Evolutionary conservation across 2,329 filamentous ascomycete genomes (phyloP), one percentile per base, ranked within the genome.

Genomic region (Diaporthe longicolla): DNA sequence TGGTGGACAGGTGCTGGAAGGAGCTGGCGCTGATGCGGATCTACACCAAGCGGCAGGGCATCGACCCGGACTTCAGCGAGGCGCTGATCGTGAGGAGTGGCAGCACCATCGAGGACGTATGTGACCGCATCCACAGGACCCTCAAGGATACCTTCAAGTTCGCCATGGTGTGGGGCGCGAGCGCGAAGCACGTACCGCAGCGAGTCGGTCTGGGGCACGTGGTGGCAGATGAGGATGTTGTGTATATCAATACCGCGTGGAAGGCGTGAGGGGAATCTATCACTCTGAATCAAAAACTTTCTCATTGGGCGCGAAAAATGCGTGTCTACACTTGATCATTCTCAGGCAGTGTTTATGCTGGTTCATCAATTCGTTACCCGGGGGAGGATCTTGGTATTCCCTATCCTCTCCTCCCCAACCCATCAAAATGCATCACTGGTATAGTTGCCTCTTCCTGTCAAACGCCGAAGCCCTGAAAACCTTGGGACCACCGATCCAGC

Each of bases 101-200:
- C 79, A 95, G 94, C 81, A 94, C 92, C 17, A 95, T 99, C 80
- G 97, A 98, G 85, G 96, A 99, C 83, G 97, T 99, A 13, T 99
- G 97, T 84, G 97, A 99, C 83, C 92, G 94, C 79, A 94, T 99
- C 78, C 97, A 99, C 85, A 89, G 97, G 76, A 97, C 92, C 35
- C 86, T 99, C 77, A 99, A 98, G 90, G 97, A 99, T 76, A 98
- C 95, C 6, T 99, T 98, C 89, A 99, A 98, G 87, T 98, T 98
- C 85, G 97, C 97, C 4, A 85, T 98, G 77, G 97, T 99, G 0
- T 99, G 97, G 97, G 97, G 97, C 6, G 95, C 95, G 24, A 98
- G 96, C 83, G 97, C 97, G 48, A 92, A 95, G 80, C 97, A 99
- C 87, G 89, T 98, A 48, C 97, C 97, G 48, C 97, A 99, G 87